Base-by-base conservation (phyloP, 495 filamentous ascomycete genomes). In the Rostrohypoxylon terebratum region DNA sequence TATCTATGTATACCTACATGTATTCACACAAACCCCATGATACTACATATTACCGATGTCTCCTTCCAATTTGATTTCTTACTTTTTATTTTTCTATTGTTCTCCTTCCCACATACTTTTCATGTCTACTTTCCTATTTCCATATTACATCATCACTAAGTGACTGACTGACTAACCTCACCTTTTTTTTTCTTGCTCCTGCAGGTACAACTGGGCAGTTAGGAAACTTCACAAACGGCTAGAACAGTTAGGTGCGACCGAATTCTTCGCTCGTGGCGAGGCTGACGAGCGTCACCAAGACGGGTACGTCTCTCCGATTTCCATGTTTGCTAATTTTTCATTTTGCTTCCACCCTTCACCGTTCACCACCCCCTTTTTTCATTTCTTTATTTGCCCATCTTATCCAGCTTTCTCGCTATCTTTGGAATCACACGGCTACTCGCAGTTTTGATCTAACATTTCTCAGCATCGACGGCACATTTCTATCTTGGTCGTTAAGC, bases 241-340 rank as follows among this genome's bases (percentile, higher is more conserved):
- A 23, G 72, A 91, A 40, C 96, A 98, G 78, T 85, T 99, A 6
- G 94, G 96, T 0, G 96, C 93, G 4, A 84, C 86, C 47, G 90
- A 95, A 63, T 86, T 94, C 68, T 91, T 90, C 72, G 87, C 88
- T 21, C 84, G 90, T 45, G 95, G 92, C 1, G 96, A 98, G 77
- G 93, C 90, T 42, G 96, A 99, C 77, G 94, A 97, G 68, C 92
- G 94, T 74, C 92, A 97, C 86, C 87, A 90, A 40, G 94, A 98
- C 84, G 96, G 96, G 92, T 96, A 78, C 76, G 88, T 82, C 33
- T 13, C 31, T 21, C 34, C 55, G 16, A 44, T 40, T 31, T 31
- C 13, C 7, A 31, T 51, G 20, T 45, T 50, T 65, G 13, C 44
- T 63, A 20, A 11, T 18, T 51, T 51, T 51, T 14, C 16, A 60